Evolutionary conservation across 225 moss, liverwort and hornwort genomes (phyloP), one percentile per base, ranked within the genome.

Genomic region (Straminergon stramineum): DNA sequence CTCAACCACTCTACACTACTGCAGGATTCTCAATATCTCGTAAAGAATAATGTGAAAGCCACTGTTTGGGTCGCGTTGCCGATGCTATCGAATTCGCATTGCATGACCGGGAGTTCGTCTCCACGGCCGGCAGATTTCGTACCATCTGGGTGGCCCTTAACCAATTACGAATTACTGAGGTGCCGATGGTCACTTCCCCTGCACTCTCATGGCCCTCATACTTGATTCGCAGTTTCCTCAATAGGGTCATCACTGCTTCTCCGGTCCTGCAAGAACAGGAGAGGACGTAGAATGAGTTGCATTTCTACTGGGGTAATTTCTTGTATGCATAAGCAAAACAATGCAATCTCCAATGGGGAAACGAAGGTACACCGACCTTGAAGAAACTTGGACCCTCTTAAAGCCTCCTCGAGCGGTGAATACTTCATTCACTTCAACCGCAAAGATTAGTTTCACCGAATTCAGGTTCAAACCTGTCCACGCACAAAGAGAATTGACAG

Each of bases 201-300:
- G 43, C 26, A 82, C 89, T 91, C 60, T 48, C 91, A 35, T 91
- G 60, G 53, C 86, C 91, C 35, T 89, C 83, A 53, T 83, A 89
- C 62, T 89, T 91, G 62, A 91, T 69, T 77, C 68, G 86, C 89
- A 91, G 62, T 77, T 61, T 91, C 77, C 91, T 86, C 69, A 91
- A 76, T 23, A 89, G n/a, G 55, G 76, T 31, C 57, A 58, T 83
- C 67, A 91, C 89, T 71, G 86, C 86, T 86, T 86, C 82, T 83
- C 91, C 89, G 31, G 91, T 91, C 23, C 91, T 89, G 83, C 69
- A 83, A n/a, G 32, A 21, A 68, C 60, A 76, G 8, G 48, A 91
- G 66, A 81, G 34, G 20, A 68, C 41, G 30, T 45, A 62, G 52
- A n/a, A 39, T 79, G 60, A 89, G 52, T 89, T 52, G 45, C 58